Evolutionary conservation across 257 asterid genomes (phyloP), one percentile per base, ranked within the genome.

Genomic region (Handroanthus guayacan): DNA sequence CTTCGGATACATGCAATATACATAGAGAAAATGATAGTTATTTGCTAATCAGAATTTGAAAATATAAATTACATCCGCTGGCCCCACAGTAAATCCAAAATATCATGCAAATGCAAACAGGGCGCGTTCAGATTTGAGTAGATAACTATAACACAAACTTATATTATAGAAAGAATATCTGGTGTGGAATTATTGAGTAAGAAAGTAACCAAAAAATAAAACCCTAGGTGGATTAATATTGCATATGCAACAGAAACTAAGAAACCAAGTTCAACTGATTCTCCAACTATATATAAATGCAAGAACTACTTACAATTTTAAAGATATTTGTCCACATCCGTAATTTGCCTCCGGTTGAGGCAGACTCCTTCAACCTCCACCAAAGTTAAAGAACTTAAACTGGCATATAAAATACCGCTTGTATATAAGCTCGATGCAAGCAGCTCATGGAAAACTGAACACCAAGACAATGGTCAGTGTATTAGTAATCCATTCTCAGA

Each of bases 321-420:
- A 95, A 95, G 69, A 95, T 94, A 89, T 95, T 95, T 69, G 99
- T 93, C 99, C 98, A 95, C 99, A 95, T 95, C 80, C 79, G 85
- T 78, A 62, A 62, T 76, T 74, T 48, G 84, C 82, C 84, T 74
- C 83, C 80, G 48, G 80, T 34, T 39, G 71, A 31, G 75, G 76
- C 79, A 76, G 80, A 69, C 41, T 71, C 31, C 76, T 41, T 67
- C 78, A 62, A 43, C 76, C 71, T 67, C 82, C 77, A 50, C 72
- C 76, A 52, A 79, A 66, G 67, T n/a, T 67, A 67, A 47, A 13
- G 52, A 37, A 71, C 76, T 84, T 17, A 71, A 39, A 74, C 56
- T 62, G 50, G 57, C 83, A 68, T 74, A 70, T 52, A 74, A 60
- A 41, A 71, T 16, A 56, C 82, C 77, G 48, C 76, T 78, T 72